Conservation (phyloP, 2,329 filamentous ascomycete species). For the Metarhizium sp. region DNA sequence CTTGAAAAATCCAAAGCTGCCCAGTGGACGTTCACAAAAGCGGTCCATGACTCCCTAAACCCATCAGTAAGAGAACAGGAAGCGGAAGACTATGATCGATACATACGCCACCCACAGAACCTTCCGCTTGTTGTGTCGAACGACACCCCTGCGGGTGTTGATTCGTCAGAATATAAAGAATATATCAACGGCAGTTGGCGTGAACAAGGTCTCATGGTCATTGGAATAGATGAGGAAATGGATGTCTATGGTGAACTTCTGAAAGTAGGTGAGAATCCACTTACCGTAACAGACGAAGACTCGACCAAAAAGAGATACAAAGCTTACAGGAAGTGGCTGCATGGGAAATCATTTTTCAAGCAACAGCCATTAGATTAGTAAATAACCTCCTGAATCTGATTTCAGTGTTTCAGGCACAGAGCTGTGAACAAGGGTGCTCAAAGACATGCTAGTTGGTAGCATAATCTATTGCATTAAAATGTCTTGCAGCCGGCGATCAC, state of each 20-base stretch:
- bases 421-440: background rate
- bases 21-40: slow-evolving; percentile 81
- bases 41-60: slow-evolving; percentile 77
- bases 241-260: slow-evolving; percentile 68
- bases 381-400: background rate
- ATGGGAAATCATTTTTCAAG: slow-evolving; percentile 93
- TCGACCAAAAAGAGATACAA: slow-evolving; percentile 90
- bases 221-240: slow-evolving; percentile 35
- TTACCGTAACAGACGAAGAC: slow-evolving; percentile 84
- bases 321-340: slow-evolving; percentile 89
- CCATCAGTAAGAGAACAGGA: slow-evolving; percentile 71
- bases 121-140: slow-evolving; percentile 73
- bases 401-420: background rate
- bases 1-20: slow-evolving; percentile 73
- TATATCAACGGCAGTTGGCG: slow-evolving; percentile 66
- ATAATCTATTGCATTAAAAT: background rate
- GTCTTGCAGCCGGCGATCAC: background rate
- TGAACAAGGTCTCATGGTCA: slow-evolving; percentile 44
- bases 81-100: slow-evolving; percentile 77
- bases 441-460: background rate
- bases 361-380: slow-evolving; percentile 59
- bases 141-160: slow-evolving; percentile 50
- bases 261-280: slow-evolving; percentile 66
- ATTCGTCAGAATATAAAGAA: slow-evolving; percentile 63
- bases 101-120: slow-evolving; percentile 81